A percentile compares a stretch with the other conserved stretches of the same genome.
Conservation (phyloP, 1,284 basidiomycete genomes). For the Moesziomyces globuligerus region DNA sequence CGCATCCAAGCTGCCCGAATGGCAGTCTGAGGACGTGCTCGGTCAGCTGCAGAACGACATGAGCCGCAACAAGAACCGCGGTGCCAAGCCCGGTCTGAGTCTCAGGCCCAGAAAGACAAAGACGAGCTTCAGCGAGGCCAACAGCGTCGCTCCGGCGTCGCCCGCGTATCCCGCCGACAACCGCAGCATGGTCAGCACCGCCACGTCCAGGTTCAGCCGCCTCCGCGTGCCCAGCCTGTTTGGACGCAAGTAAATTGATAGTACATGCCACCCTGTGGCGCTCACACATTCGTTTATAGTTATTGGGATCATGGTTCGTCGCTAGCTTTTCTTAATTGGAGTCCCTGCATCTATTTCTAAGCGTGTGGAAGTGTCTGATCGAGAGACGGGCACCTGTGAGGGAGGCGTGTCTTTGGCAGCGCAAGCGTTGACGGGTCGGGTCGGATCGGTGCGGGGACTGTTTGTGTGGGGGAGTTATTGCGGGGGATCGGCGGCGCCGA, state of each 20-base stretch:
- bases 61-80: conserved; percentile 1
- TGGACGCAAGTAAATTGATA: conserved; percentile 17
- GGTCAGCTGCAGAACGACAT: conserved; percentile 22
- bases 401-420: no score
- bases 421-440: not conserved
- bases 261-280: no score
- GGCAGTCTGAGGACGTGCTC: conserved; percentile 52
- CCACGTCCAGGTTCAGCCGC: conserved; percentile 16
- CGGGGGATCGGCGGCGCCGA: no score
- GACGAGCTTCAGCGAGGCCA: conserved; percentile 27
- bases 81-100: conserved; percentile 11
- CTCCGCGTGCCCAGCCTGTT: conserved; percentile 26
- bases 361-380: no score
- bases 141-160: conserved; percentile 5
- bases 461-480: not conserved
- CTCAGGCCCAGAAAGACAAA: conserved; percentile 20
- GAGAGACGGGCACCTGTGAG: no score
- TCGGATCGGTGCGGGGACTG: not conserved
- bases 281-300: not conserved
- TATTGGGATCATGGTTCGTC: not conserved
- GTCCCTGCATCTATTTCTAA: not conserved
- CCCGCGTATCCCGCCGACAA: conserved; percentile 25
- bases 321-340: no score
- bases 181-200: conserved; percentile 29
- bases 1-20: conserved; percentile 55